phyloP scores from a whole-genome alignment of 441 rosid species.

The Monsonia emarginata region DNA sequence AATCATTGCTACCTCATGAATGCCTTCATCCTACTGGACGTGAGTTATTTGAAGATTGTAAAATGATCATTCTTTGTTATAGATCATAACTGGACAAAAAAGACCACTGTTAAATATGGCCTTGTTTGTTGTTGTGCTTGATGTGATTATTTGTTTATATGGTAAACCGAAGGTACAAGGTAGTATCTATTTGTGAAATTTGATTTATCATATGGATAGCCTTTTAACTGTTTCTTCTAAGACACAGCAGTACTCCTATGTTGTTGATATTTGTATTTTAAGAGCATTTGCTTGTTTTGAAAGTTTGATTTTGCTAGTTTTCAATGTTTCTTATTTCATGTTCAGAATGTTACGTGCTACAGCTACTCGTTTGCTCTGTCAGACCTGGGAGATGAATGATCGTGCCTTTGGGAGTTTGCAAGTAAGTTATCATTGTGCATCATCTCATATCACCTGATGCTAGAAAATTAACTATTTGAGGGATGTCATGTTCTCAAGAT shows the following conservation, averaged over 20 bases:
- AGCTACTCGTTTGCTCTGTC: constrained; percentile 85
- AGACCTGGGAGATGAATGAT: constrained; percentile 81
- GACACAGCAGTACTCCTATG: background rate
- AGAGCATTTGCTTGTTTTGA: constrained; percentile 4
- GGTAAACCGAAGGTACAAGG: background rate
- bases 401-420: constrained; percentile 77
- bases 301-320: constrained; percentile 16
- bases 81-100: background rate
- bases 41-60: background rate
- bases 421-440: constrained; percentile 29
- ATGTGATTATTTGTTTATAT: background rate
- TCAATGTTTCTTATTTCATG: constrained; percentile 24
- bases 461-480: background rate
- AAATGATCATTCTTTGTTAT: background rate
- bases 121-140: background rate
- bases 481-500: background rate
- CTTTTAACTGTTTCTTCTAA: constrained; percentile 8
- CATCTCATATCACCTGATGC: background rate
- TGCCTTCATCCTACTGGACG: background rate
- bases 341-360: constrained; percentile 67
- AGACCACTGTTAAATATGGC: background rate
- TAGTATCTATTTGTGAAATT: background rate
- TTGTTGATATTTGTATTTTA: constrained; percentile 5
- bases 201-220: background rate
- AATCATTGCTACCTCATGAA: background rate